These are phyloP conservation scores for Ogataea ramenticola DNA, from an alignment of 805 yeast species.

Conservation along the genomic window DNA sequence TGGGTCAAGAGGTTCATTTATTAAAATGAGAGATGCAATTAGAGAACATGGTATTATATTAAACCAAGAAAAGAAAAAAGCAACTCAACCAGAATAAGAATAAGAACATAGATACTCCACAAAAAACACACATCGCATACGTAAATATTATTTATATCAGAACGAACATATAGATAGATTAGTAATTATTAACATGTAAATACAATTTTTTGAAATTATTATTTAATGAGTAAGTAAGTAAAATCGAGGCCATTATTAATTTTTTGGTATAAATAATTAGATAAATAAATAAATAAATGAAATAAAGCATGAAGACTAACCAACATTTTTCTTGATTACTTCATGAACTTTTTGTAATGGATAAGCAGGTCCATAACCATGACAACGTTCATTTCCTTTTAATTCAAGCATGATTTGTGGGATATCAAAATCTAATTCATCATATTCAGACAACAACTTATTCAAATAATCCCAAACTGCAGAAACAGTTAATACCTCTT, in stretches of 20 bases:
- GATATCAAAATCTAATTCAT: constrained; percentile 45
- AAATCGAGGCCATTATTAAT: no score
- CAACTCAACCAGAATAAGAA: not conserved
- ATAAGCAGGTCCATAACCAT: constrained; percentile 73
- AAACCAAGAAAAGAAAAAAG: constrained; percentile 2
- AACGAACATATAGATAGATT: not conserved
- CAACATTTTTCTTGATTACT: constrained; percentile 18
- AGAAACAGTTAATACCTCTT: constrained; percentile 56
- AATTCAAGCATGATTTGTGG: constrained; percentile 49
- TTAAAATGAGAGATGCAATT: constrained; percentile 75
- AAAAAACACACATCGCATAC: no score
- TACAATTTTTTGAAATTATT: not conserved
- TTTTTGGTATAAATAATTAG: not conserved
- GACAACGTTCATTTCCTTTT: constrained; percentile 67
- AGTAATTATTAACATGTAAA: not conserved
- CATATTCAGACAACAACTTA: constrained; percentile 39
- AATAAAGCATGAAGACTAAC: not conserved
- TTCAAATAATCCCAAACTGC: constrained; percentile 80
- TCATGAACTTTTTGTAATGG: constrained; percentile 36
- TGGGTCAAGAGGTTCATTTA: constrained; percentile 74
- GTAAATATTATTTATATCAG: no score
- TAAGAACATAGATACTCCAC: not conserved
- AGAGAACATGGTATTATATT: constrained; percentile 30
- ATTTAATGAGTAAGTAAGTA: not conserved
- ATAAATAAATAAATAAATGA: not conserved